A percentile compares a stretch with the other conserved stretches of the same genome.
Conservation (phyloP, 495 filamentous ascomycete genomes). For the Cercophora newfieldiana region DNA sequence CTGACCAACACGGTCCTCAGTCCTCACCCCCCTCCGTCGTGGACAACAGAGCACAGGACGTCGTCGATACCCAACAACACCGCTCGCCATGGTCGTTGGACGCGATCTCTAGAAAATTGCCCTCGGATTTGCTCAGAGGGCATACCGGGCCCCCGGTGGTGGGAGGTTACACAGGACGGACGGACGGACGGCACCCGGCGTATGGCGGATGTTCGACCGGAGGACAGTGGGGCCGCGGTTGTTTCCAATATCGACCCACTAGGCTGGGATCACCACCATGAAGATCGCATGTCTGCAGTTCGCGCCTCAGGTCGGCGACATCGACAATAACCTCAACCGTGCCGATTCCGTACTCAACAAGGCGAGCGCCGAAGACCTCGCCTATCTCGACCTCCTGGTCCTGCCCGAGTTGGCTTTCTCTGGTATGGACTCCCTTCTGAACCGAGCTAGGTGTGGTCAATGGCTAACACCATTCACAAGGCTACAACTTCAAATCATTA, state of each 20-base stretch:
- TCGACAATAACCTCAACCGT: slow-evolving; percentile 71
- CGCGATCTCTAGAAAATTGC: not conserved
- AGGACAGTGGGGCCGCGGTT: not conserved
- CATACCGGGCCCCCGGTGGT: not conserved
- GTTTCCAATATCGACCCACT: not conserved
- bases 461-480: slow-evolving; percentile 43
- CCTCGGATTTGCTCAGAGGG: not conserved
- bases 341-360: slow-evolving; percentile 70
- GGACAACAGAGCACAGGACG: not conserved
- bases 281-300: slow-evolving; percentile 59
- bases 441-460: not conserved
- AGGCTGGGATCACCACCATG: slow-evolving; percentile 21
- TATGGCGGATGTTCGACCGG: not conserved
- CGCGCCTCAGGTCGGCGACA: slow-evolving; percentile 67
- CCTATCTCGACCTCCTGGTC: slow-evolving; percentile 69
- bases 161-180: not conserved
- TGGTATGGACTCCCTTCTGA: slow-evolving; percentile 50
- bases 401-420: slow-evolving; percentile 87
- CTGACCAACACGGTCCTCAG: not conserved
- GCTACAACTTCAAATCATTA: slow-evolving; percentile 87
- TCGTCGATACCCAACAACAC: not conserved
- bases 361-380: slow-evolving; percentile 51
- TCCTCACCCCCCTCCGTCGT: not conserved
- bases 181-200: not conserved
- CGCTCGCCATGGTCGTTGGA: not conserved